These are phyloP conservation scores for Sporobolomyces phaffii DNA, from an alignment of 768 basidiomycete genomes.

Conservation along the genomic window DNA sequence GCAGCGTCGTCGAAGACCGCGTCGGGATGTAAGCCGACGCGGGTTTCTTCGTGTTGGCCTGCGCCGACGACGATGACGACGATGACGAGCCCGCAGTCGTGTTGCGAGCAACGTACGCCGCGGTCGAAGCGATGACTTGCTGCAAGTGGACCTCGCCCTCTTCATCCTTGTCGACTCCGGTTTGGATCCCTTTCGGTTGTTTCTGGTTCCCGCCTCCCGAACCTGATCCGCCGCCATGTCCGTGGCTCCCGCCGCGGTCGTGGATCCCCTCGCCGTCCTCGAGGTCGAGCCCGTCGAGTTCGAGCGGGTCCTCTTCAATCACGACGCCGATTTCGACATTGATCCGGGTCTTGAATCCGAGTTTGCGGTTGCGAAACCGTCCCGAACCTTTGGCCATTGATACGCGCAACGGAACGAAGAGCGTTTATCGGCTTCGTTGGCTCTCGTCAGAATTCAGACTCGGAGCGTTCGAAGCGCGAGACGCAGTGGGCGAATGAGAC, in stretches of 20 bases:
- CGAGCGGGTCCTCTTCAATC: slow-evolving; percentile 36
- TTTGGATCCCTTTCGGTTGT: slow-evolving; percentile 35
- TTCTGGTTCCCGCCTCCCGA: neutral
- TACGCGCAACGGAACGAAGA: no score
- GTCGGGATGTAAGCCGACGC: slow-evolving; percentile 75
- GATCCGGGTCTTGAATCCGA: slow-evolving; percentile 44
- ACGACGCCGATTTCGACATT: slow-evolving; percentile 39
- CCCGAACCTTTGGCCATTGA: slow-evolving; percentile 38
- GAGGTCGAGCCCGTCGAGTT: slow-evolving; percentile 20
- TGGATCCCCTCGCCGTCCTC: slow-evolving; percentile 22
- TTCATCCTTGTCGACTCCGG: slow-evolving; percentile 45
- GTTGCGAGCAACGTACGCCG: slow-evolving; percentile 44
- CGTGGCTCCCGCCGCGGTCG: slow-evolving; percentile 5
- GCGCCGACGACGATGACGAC: slow-evolving; percentile 1
- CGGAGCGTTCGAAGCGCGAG: no score
- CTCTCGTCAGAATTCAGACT: no score
- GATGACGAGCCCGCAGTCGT: neutral
- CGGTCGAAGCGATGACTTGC: slow-evolving; percentile 48
- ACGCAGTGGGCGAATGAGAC: neutral
- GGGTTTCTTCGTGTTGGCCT: slow-evolving; percentile 45
- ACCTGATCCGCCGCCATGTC: neutral
- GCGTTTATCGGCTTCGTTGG: no score
- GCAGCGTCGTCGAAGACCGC: slow-evolving; percentile 76
- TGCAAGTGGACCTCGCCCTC: slow-evolving; percentile 50
- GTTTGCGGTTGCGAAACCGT: slow-evolving; percentile 44